Base-by-base conservation (phyloP, 768 basidiomycete genomes). In the Boletus speciosus region DNA sequence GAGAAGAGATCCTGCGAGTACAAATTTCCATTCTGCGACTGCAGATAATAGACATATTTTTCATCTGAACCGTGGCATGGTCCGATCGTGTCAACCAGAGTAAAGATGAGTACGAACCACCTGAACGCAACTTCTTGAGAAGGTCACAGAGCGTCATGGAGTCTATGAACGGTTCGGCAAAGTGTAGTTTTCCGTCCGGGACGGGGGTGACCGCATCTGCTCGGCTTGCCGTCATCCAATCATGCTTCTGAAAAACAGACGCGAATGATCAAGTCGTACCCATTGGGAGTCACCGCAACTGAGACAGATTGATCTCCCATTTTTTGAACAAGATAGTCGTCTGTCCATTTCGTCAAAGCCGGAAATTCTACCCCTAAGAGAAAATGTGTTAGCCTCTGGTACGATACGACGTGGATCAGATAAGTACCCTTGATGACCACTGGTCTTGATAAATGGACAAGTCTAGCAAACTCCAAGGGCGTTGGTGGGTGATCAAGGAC, bases 21-120 rank as follows among this genome's bases (percentile, higher is more conserved):
- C 25, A 96, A 55, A 67, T 97, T 98, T 9, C 94, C 94, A 66
- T 96, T 92, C 68, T 97, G 93, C 5, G 88, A 90, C 68, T 97
- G 94, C 4, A 97, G 76, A 68, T 96, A 96, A 58, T 76, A 71
- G 15, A 87, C 78, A 40, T 78, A 0, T 44, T 49, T 32, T 72
- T 64, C 51, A 35, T 54, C 55, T 50, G 32, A 41, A 14, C 23
- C 34, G 3, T 32, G 35, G 29, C 34, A 44, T 27, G 21, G 21
- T 59, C 41, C 47, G 41, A 47, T 27, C 23, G 31, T 11, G 29
- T 50, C 36, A n/a, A 42, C 9, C 39, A 48, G 12, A 34, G 44
- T 39, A 16, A n/a, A 40, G 27, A 40, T 19, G 39, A 43, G 38
- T 31, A 27, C 45, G 23, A 38, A 29, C 52, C 55, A 75, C 75